phyloP scores from a whole-genome alignment of 148 eudicot species.

The Rhododendron williamsianum region DNA sequence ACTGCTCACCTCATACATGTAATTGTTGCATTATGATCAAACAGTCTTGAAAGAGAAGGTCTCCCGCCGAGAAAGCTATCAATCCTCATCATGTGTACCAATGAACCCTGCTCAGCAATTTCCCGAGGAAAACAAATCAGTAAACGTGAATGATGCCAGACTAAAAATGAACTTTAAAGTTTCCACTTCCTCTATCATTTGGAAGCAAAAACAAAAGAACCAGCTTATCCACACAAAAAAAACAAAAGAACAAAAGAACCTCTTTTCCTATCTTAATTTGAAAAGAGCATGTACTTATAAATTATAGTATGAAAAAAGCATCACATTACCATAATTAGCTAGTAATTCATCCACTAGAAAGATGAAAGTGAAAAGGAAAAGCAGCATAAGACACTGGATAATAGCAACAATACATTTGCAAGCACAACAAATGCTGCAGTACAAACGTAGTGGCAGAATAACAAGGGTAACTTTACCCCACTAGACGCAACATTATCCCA shows the following conservation, averaged over 20 bases:
- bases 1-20: slow-evolving; percentile 68
- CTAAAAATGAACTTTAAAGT: background rate
- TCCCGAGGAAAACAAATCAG: background rate
- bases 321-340: background rate
- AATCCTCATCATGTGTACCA: slow-evolving; percentile 19
- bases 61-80: slow-evolving; percentile 25
- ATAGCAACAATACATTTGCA: background rate
- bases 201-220: background rate
- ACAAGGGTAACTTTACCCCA: background rate
- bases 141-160: background rate
- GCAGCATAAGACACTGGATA: background rate
- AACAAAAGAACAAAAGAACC: background rate
- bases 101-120: slow-evolving; percentile 42
- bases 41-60: slow-evolving; percentile 23
- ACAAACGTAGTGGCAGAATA: background rate
- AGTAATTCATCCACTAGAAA: background rate
- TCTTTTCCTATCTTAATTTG: background rate
- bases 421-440: background rate
- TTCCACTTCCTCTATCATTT: background rate
- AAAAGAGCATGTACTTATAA: background rate
- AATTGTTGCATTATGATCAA: slow-evolving; percentile 59
- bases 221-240: too few relatives aligned
- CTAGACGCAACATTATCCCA: background rate
- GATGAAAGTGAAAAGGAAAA: background rate
- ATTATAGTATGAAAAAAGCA: background rate